A percentile compares a stretch with the other conserved stretches of the same genome.
phyloP scores from a whole-genome alignment of 2,329 filamentous ascomycete species.

The Rhytidhysteron rufulum region DNA sequence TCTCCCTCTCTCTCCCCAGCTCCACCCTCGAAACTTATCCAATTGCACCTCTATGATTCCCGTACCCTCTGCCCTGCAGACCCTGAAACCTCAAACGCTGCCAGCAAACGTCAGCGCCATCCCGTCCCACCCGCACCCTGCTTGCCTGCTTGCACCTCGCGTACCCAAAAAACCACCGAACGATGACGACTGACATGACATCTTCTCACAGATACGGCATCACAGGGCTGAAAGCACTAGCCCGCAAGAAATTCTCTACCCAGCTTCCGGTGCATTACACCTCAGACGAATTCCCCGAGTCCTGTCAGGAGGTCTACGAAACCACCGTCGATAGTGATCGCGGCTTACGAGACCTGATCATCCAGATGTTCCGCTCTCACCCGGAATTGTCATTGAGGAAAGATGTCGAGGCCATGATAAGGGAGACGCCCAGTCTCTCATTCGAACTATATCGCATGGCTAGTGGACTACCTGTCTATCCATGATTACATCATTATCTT shows the following conservation, averaged over 20 bases:
- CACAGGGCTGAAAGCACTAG: constrained; percentile 43
- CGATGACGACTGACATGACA: constrained; percentile 17
- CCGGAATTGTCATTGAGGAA: constrained; percentile 43
- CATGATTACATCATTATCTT: no score
- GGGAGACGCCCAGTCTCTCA: constrained; percentile 44
- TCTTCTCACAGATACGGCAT: constrained; percentile 42
- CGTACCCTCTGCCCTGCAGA: not conserved
- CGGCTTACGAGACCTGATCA: constrained; percentile 45
- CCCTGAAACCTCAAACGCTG: constrained; percentile 1
- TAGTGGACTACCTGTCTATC: constrained; percentile 40
- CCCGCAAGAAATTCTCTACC: constrained; percentile 44
- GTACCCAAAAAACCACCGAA: no score
- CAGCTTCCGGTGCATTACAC: constrained; percentile 42
- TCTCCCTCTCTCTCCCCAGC: constrained; percentile 4
- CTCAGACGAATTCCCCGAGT: constrained; percentile 44
- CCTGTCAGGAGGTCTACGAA: constrained; percentile 48
- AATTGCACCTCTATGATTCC: constrained; percentile 2
- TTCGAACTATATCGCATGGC: constrained; percentile 48
- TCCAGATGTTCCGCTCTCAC: constrained; percentile 45
- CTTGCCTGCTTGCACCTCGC: no score
- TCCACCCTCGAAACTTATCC: constrained; percentile 6
- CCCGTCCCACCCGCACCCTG: not conserved
- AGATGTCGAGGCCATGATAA: constrained; percentile 43
- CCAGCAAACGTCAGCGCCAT: not conserved
- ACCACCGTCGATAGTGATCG: constrained; percentile 48